phyloP scores from a whole-genome alignment of 352 stramenopile genomes.

The Achlya hypogyna region DNA sequence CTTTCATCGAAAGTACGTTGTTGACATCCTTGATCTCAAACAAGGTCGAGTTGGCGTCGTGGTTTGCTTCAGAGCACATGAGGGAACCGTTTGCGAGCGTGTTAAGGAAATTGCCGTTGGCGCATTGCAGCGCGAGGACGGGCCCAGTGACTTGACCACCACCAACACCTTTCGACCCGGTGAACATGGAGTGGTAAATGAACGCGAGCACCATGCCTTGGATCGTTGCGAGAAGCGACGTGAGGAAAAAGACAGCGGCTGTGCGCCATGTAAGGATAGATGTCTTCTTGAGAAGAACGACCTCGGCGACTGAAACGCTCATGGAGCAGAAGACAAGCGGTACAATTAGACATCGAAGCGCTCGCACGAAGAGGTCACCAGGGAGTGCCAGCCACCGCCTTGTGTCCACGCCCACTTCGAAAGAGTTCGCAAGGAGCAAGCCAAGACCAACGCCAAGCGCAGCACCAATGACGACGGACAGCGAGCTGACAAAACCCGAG shows the following conservation, averaged over 20 bases:
- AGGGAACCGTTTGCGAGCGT: background rate
- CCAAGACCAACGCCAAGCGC: slow-evolving; percentile 37
- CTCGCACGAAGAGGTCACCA: slow-evolving; percentile 62
- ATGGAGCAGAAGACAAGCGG: slow-evolving; percentile 76
- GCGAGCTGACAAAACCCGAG: background rate
- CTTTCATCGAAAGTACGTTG: slow-evolving; percentile 30
- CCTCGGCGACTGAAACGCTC: slow-evolving; percentile 58
- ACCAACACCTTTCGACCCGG: background rate
- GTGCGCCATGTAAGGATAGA: slow-evolving; percentile 59
- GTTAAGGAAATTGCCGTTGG: background rate
- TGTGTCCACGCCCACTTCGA: slow-evolving; percentile 32
- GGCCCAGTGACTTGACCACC: background rate
- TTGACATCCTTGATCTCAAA: slow-evolving; percentile 36
- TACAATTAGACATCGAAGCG: slow-evolving; percentile 61
- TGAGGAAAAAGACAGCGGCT: slow-evolving; percentile 42
- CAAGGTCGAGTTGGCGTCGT: background rate
- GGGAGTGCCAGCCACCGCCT: slow-evolving; percentile 52
- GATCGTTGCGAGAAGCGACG: slow-evolving; percentile 39
- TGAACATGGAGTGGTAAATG: slow-evolving; percentile 31
- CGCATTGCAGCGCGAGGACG: background rate
- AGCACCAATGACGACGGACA: slow-evolving; percentile 27
- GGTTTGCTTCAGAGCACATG: background rate
- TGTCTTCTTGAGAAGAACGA: slow-evolving; percentile 64
- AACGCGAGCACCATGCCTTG: slow-evolving; percentile 49
- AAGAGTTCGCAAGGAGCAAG: slow-evolving; percentile 32